phyloP scores from a whole-genome alignment of 2,329 filamentous ascomycete genomes.

The Tolypocladium nubicola region DNA sequence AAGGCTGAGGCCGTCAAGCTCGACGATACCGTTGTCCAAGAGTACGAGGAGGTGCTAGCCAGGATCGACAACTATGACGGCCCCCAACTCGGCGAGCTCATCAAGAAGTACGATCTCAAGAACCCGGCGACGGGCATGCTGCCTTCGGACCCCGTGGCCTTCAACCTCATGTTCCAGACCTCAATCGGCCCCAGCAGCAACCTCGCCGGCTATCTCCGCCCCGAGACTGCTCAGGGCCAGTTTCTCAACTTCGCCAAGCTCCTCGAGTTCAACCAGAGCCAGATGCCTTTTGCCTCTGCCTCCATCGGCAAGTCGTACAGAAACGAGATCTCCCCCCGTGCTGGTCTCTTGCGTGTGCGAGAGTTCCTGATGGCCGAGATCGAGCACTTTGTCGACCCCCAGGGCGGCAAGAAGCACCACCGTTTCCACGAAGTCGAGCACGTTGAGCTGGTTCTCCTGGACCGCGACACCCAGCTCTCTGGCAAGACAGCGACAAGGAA shows the following conservation, averaged over 20 bases:
- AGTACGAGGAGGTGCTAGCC: conserved; percentile 86
- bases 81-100: conserved; percentile 73
- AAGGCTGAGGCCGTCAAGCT: conserved; percentile 72
- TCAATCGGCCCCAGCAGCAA: conserved; percentile 88
- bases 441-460: conserved; percentile 72
- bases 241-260: conserved; percentile 96
- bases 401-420: conserved; percentile 86
- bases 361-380: conserved; percentile 99
- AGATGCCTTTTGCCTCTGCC: conserved; percentile 94
- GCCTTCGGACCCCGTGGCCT: conserved; percentile 72
- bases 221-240: conserved; percentile 95
- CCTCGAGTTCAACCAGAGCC: conserved; percentile 87
- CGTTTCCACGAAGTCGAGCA: conserved; percentile 81
- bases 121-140: conserved; percentile 73
- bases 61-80: conserved; percentile 94
- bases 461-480: conserved; percentile 73
- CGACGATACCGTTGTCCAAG: conserved; percentile 72
- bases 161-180: conserved; percentile 99
- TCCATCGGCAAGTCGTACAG: conserved; percentile 97
- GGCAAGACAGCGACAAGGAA: conserved; percentile 69
- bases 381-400: conserved; percentile 93
- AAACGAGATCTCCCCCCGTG: conserved; percentile 92
- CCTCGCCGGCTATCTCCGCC: conserved; percentile 73
- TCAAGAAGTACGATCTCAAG: conserved; percentile 83
- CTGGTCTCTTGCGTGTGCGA: conserved; percentile 84